These are phyloP conservation scores for Rhizoclosmatium globosum DNA, from an alignment of 192 early-diverging fungal genomes.

Conservation along the genomic window DNA sequence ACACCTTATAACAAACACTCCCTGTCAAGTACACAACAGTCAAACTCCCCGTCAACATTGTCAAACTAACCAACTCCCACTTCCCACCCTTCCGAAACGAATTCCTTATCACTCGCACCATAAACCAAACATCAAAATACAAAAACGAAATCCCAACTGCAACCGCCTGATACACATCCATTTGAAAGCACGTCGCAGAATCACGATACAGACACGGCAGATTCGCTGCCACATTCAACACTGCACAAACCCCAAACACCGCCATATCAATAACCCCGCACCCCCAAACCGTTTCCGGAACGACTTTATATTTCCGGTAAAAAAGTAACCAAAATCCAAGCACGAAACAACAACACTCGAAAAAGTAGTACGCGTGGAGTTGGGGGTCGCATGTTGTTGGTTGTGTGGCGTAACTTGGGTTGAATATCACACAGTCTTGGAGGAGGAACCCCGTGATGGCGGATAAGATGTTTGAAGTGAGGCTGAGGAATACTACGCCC, in stretches of 20 bases:
- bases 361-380: slow-evolving; percentile 21
- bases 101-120: neutral
- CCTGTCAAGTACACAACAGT: slow-evolving; percentile 20
- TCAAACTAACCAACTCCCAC: neutral
- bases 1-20: slow-evolving; percentile 18
- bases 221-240: slow-evolving; percentile 21
- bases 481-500: no score
- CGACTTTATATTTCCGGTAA: slow-evolving; percentile 14
- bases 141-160: slow-evolving; percentile 8
- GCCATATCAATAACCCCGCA: neutral
- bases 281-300: slow-evolving; percentile 5
- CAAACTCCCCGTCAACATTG: neutral
- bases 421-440: no score
- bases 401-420: no score
- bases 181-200: neutral
- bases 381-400: neutral
- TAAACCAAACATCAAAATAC: slow-evolving; percentile 22
- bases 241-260: neutral
- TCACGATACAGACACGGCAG: slow-evolving; percentile 7
- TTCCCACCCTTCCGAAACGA: neutral
- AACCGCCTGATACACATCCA: slow-evolving; percentile 9
- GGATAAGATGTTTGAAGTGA: no score
- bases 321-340: slow-evolving; percentile 14
- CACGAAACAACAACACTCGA: neutral
- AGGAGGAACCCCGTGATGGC: no score